These are phyloP conservation scores for Aspergillus haitiensis DNA, from an alignment of 495 filamentous ascomycete genomes.

Conservation along the genomic window DNA sequence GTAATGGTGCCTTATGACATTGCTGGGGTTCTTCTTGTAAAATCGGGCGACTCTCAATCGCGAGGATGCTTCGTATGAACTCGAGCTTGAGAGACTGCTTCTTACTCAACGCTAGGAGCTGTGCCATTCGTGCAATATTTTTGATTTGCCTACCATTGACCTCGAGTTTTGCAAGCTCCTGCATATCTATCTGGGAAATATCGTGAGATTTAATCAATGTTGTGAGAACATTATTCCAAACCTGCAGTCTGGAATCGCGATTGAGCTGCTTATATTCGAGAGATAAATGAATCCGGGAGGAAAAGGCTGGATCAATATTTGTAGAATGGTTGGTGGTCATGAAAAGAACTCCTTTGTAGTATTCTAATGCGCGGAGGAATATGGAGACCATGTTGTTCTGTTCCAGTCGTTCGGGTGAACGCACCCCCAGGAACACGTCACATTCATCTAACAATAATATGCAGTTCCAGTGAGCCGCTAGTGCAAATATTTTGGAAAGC, in stretches of 20 bases:
- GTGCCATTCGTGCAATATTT: conserved; percentile 47
- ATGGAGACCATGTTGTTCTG: conserved; percentile 31
- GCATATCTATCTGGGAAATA: conserved; percentile 39
- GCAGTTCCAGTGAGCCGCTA: conserved; percentile 27
- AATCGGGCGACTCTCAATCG: too few species aligned
- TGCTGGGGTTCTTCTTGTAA: too few species aligned
- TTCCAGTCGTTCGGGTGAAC: conserved; percentile 36
- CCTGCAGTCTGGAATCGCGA: not conserved
- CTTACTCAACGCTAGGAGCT: not conserved
- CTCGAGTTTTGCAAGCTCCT: conserved; percentile 42
- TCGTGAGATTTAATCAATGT: conserved; percentile 14
- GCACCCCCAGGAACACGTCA: conserved; percentile 65
- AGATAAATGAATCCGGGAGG: conserved; percentile 49
- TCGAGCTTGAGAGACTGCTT: too few species aligned
- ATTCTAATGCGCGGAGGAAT: conserved; percentile 56
- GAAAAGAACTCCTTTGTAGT: conserved; percentile 44
- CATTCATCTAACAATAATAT: conserved; percentile 64
- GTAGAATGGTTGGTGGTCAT: conserved; percentile 29
- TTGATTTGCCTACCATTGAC: conserved; percentile 67
- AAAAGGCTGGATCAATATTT: conserved; percentile 46
- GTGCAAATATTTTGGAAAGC: conserved; percentile 1
- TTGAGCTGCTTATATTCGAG: conserved; percentile 18
- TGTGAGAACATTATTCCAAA: conserved; percentile 6
- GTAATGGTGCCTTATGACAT: too few species aligned
- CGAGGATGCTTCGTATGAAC: too few species aligned